Evolutionary conservation across 2,329 filamentous ascomycete genomes (phyloP).

Genomic region (Hyphodiscus sp.): DNA sequence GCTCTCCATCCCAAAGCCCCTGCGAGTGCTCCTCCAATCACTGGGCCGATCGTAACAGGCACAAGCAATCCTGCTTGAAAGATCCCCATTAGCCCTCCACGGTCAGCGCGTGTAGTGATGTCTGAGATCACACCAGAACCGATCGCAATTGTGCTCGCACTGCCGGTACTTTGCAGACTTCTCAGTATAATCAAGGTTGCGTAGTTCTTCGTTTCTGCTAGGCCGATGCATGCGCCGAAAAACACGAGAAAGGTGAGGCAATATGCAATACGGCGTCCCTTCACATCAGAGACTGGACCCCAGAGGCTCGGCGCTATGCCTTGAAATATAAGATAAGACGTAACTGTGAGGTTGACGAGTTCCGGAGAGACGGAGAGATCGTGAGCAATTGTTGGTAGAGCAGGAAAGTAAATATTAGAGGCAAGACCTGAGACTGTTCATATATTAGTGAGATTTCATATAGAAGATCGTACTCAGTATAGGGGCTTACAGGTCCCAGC

Average conservation of each 20-base stretch:
- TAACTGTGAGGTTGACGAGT: slow-evolving; percentile 34
- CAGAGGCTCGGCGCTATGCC: slow-evolving; percentile 42
- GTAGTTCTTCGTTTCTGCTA: slow-evolving; percentile 39
- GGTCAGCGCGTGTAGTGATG: slow-evolving; percentile 1
- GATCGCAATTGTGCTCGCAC: slow-evolving; percentile 41
- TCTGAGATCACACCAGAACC: slow-evolving; percentile 27
- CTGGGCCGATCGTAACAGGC: slow-evolving; percentile 33
- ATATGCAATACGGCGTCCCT: neutral
- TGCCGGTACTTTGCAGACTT: slow-evolving; percentile 41
- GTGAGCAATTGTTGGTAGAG: slow-evolving; percentile 27
- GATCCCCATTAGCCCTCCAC: neutral
- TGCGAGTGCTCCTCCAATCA: slow-evolving; percentile 41
- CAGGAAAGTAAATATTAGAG: slow-evolving; percentile 43
- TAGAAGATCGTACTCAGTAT: too few species aligned
- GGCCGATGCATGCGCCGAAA: slow-evolving; percentile 38
- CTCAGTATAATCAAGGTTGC: slow-evolving; percentile 38
- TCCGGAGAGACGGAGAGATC: slow-evolving; percentile 23
- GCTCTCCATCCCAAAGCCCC: slow-evolving; percentile 40
- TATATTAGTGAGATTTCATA: too few species aligned
- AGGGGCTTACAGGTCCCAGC: too few species aligned
- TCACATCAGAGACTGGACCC: slow-evolving; percentile 36
- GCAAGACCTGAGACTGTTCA: too few species aligned
- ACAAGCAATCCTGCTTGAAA: too few species aligned
- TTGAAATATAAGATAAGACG: slow-evolving; percentile 44
- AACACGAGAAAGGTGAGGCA: slow-evolving; percentile 39